Evolutionary conservation across 2,329 filamentous ascomycete species (phyloP), one percentile per base, ranked within the genome.

Genomic region (Alternaria longipes): DNA sequence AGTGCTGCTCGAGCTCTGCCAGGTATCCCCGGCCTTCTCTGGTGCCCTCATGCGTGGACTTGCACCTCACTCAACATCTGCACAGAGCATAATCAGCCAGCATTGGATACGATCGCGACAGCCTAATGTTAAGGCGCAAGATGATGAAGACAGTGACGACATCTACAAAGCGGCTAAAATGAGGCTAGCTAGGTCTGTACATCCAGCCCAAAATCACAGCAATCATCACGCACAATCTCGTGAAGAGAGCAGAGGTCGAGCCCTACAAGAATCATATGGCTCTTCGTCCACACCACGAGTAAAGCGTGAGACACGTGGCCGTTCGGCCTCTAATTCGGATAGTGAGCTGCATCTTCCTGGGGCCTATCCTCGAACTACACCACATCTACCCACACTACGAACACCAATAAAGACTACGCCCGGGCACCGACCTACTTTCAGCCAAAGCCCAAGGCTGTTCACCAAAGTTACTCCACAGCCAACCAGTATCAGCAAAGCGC

Each of bases 41-140:
- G 74, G 75, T 6, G 76, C 76, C 8, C 60, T 77, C 18, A 72
- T 65, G 24, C 72, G 76, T 30, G 74, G 73, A n/a, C 67, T 78
- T 22, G 69, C 69, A n/a, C 71, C 67, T 18, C 61, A 74, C 41
- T 77, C 76, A 12, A 59, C 64, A 3, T 73, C 64, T 58, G 76
- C 75, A 3, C 69, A 70, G 38, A 36, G 49, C 4, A 57, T 69
- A n/a, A 63, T 69, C 8, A 60, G 60, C 9, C 51, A 56, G 26
- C 66, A 62, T 53, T 54, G 46, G 40, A 40, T 40, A 16, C 52
- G 49, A 32, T 46, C 49, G 22, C 59, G 54, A 8, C 46, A 22
- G 34, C 42, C 56, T 12, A 40, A 22, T n/a, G 45, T 50, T 18
- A 22, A 28, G n/a, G 18, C 18, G 20, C 16, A 40, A 32, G 62